A percentile compares a stretch with the other conserved stretches of the same genome.
Evolutionary conservation across 179 eudicot species (phyloP).

Genomic region (Vitellaria paradoxa): DNA sequence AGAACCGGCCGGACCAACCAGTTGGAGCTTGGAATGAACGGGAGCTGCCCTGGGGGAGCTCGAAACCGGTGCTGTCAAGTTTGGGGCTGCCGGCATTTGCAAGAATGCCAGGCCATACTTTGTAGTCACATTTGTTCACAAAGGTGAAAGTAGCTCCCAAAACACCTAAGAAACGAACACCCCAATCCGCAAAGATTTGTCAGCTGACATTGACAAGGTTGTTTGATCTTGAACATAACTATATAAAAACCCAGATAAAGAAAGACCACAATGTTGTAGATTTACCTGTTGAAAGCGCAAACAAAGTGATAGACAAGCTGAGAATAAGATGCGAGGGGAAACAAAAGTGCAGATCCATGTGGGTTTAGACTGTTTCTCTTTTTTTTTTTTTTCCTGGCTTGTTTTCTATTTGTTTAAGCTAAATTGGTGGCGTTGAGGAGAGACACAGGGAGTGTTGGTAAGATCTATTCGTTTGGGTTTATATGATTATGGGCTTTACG

Average conservation of each 20-base stretch:
- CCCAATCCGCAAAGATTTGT: no score
- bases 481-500: no score
- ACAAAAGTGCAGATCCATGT: constrained; percentile 29
- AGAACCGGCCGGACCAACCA: constrained; percentile 96
- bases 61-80: constrained; percentile 75
- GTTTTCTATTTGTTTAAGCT: neutral
- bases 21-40: constrained; percentile 60
- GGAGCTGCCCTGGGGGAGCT: constrained; percentile 47
- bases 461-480: no score
- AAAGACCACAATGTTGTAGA: neutral
- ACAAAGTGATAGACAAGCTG: constrained; percentile 19
- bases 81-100: constrained; percentile 66
- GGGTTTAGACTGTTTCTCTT: neutral
- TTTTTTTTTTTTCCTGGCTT: neutral
- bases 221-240: no score
- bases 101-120: constrained; percentile 91
- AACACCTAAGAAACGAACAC: constrained; percentile 22
- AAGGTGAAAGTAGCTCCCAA: constrained; percentile 66
- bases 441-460: no score
- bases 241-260: neutral
- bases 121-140: constrained; percentile 68
- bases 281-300: constrained; percentile 38
- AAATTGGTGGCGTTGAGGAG: neutral
- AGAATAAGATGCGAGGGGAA: constrained; percentile 14
- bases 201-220: no score